A percentile compares a stretch with the other conserved stretches of the same genome.
These are phyloP conservation scores for Trichoderma koningiopsis DNA, from an alignment of 2,329 filamentous ascomycete genomes.

Conservation along the genomic window DNA sequence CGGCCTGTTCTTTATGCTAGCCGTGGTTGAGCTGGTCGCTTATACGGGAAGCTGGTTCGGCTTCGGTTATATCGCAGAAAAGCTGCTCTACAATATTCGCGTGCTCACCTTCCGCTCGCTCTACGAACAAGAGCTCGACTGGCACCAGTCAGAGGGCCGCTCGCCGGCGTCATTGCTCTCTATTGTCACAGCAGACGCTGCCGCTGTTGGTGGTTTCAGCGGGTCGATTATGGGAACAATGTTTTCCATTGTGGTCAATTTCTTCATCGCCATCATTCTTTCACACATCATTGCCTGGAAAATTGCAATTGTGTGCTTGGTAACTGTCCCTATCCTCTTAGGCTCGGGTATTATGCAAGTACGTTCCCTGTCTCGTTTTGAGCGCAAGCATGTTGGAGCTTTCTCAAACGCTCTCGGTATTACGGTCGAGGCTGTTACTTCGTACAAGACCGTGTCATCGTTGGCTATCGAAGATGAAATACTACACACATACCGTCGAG, in stretches of 20 bases:
- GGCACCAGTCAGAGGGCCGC: conserved; percentile 68
- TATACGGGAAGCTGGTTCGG: conserved; percentile 59
- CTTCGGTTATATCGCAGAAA: conserved; percentile 58
- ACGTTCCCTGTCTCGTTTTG: conserved; percentile 61
- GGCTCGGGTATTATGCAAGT: conserved; percentile 71
- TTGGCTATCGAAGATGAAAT: conserved; percentile 57
- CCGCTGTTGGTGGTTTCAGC: conserved; percentile 66
- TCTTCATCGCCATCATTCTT: conserved; percentile 67
- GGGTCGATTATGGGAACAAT: conserved; percentile 71
- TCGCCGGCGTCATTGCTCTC: conserved; percentile 64
- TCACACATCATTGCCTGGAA: conserved; percentile 75
- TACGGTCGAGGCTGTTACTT: conserved; percentile 67
- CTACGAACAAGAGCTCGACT: conserved; percentile 67
- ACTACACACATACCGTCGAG: conserved; percentile 54
- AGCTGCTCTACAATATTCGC: conserved; percentile 64
- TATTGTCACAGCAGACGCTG: conserved; percentile 70
- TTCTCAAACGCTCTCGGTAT: conserved; percentile 66
- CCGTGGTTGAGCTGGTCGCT: conserved; percentile 49
- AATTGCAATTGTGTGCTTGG: conserved; percentile 71
- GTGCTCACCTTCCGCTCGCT: conserved; percentile 66
- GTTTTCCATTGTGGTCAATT: conserved; percentile 68
- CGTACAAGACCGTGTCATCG: conserved; percentile 64
- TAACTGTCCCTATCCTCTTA: conserved; percentile 68
- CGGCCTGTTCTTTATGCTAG: conserved; percentile 59
- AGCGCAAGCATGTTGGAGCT: conserved; percentile 64